Conservation (phyloP, 1,284 basidiomycete genomes). For the Paramarasmius palmivorus region DNA sequence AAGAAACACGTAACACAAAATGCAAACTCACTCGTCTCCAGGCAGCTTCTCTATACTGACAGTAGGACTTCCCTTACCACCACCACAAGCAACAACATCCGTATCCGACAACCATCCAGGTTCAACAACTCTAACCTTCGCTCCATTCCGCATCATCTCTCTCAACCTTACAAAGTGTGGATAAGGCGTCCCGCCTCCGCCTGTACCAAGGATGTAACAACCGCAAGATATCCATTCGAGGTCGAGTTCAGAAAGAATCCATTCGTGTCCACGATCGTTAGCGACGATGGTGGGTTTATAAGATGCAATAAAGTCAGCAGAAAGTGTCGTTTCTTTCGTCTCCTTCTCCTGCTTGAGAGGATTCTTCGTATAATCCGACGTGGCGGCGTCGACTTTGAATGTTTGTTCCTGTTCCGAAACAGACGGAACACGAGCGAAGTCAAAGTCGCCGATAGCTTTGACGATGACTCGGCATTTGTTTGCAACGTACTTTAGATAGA, state of each 20-base stretch:
- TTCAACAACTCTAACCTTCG: constrained; percentile 39
- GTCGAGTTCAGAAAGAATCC: constrained; percentile 41
- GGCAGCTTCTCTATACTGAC: constrained; percentile 36
- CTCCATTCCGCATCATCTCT: constrained; percentile 47
- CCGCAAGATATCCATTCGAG: constrained; percentile 54
- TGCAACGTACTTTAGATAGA: constrained; percentile 38
- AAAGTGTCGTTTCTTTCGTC: neutral
- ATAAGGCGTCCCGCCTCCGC: constrained; percentile 54
- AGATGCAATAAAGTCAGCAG: constrained; percentile 23
- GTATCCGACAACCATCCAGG: constrained; percentile 20
- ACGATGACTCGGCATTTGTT: constrained; percentile 51
- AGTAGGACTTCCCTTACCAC: constrained; percentile 35
- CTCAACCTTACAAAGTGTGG: constrained; percentile 46
- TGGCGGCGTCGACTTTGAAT: neutral
- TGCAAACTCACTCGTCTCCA: constrained; percentile 40
- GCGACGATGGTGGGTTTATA: constrained; percentile 34
- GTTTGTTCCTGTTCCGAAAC: constrained; percentile 1
- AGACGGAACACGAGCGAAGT: constrained; percentile 18
- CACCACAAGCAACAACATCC: constrained; percentile 34
- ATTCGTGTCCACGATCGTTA: constrained; percentile 25
- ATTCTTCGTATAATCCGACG: neutral
- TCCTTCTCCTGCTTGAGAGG: neutral
- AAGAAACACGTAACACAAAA: neutral
- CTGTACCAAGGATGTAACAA: constrained; percentile 54
- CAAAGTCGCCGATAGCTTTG: constrained; percentile 52